These are phyloP conservation scores for Fusarium sp. DNA, from an alignment of 2,329 filamentous ascomycete species.

Conservation along the genomic window DNA sequence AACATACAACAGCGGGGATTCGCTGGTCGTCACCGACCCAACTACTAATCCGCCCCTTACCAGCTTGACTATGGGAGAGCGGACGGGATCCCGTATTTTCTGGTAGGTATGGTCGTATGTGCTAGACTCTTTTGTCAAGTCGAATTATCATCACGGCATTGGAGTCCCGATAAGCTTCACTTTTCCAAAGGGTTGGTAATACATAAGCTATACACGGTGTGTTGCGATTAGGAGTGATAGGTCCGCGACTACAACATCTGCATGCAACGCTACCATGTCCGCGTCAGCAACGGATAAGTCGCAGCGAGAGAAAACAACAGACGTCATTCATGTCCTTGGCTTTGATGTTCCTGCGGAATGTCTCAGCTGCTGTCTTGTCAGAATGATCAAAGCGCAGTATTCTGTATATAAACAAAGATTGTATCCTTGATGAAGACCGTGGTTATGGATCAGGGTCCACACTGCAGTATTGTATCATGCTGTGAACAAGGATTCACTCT, in stretches of 20 bases:
- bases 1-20: too few relatives aligned
- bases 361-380: neutral
- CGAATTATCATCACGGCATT: neutral
- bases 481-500: neutral
- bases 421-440: neutral
- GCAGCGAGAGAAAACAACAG: neutral
- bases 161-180: neutral
- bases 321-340: neutral
- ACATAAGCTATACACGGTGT: conserved; percentile 3
- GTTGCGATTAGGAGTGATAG: conserved; percentile 12
- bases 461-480: neutral
- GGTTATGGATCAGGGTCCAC: neutral
- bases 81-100: too few relatives aligned
- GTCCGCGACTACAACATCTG: neutral
- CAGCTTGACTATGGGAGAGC: too few relatives aligned
- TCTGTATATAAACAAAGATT: neutral
- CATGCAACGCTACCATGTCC: conserved; percentile 22
- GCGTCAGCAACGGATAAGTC: conserved; percentile 24
- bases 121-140: fast-evolving
- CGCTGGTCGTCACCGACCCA: too few relatives aligned
- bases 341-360: conserved; percentile 19
- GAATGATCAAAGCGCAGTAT: neutral
- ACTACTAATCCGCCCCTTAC: too few relatives aligned
- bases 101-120: too few relatives aligned
- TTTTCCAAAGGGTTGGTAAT: neutral